Evolutionary conservation across 1,139 yeast genomes (phyloP).

Genomic region (Candida tetrigidarum): DNA sequence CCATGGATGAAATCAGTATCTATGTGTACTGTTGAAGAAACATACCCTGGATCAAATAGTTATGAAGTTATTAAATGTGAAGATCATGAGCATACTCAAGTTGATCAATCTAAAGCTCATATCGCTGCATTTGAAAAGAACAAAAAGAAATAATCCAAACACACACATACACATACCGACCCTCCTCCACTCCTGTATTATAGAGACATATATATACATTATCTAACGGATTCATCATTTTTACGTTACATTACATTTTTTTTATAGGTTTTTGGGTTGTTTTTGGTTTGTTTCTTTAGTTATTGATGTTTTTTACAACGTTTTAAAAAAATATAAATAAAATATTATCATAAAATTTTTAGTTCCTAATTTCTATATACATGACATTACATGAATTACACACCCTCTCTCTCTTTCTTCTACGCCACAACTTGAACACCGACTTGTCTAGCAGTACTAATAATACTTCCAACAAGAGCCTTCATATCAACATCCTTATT

Average conservation of each 20-base stretch:
- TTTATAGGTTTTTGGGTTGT: background rate
- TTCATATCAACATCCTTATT: constrained; percentile 74
- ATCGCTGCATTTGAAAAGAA: constrained; percentile 89
- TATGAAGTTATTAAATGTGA: constrained; percentile 43
- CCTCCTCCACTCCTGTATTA: background rate
- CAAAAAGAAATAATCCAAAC: constrained; percentile 48
- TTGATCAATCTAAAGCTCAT: constrained; percentile 93
- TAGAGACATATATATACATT: background rate
- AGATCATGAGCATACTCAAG: constrained; percentile 83
- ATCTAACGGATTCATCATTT: too few species aligned
- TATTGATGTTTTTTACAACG: too few species aligned
- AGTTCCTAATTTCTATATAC: too few species aligned
- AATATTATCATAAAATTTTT: too few species aligned
- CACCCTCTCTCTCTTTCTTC: background rate
- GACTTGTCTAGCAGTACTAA: constrained; percentile 86
- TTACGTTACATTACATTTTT: background rate
- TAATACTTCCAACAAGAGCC: constrained; percentile 78
- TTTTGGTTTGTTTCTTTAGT: background rate
- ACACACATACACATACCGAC: background rate
- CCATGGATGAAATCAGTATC: constrained; percentile 69
- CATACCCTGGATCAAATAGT: constrained; percentile 33
- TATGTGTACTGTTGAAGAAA: constrained; percentile 67
- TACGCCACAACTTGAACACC: constrained; percentile 84
- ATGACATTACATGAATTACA: too few species aligned
- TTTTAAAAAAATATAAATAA: too few species aligned